Conservation (phyloP, 2,329 filamentous ascomycete species). For the Epichloe sp. region DNA sequence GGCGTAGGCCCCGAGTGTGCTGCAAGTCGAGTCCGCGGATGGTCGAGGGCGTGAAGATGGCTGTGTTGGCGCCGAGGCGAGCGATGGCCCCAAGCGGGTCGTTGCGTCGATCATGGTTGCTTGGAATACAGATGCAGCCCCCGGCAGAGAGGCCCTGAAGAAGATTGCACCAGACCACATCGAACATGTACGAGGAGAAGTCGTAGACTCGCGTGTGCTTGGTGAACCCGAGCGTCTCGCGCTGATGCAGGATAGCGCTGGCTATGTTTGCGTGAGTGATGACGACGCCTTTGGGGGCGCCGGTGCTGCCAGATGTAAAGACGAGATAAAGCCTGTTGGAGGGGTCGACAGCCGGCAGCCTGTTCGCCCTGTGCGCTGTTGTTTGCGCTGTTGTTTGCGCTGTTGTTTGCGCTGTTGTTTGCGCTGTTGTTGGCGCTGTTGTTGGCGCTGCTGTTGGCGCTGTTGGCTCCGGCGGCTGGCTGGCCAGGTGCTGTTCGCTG, state of each 20-base stretch:
- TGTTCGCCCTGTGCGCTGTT: background rate
- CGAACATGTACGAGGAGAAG: conserved; percentile 7
- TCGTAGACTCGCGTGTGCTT: conserved; percentile 5
- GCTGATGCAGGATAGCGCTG: conserved; percentile 4
- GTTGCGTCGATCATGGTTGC: conserved; percentile 36
- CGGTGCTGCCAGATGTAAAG: conserved; percentile 12
- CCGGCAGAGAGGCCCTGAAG: conserved; percentile 4
- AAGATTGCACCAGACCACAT: conserved; percentile 5
- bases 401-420: too few species aligned
- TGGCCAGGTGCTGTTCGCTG: conserved; percentile 7
- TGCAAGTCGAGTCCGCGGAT: conserved; percentile 27
- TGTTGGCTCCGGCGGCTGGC: background rate
- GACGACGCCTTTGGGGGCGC: conserved; percentile 10
- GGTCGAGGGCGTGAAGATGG: conserved; percentile 33
- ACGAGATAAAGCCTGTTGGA: conserved; percentile 4
- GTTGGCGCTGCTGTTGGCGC: too few species aligned
- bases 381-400: too few species aligned
- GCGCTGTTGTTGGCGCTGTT: too few species aligned
- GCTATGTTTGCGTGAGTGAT: conserved; percentile 6
- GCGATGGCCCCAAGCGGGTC: conserved; percentile 27
- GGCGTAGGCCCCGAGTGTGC: conserved; percentile 25
- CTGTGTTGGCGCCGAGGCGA: conserved; percentile 27
- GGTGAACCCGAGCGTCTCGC: background rate
- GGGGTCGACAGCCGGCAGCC: conserved; percentile 27
- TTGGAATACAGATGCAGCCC: conserved; percentile 13